Base-by-base conservation (phyloP, 2,329 filamentous ascomycete genomes). In the Hirsutella thompsonii region DNA sequence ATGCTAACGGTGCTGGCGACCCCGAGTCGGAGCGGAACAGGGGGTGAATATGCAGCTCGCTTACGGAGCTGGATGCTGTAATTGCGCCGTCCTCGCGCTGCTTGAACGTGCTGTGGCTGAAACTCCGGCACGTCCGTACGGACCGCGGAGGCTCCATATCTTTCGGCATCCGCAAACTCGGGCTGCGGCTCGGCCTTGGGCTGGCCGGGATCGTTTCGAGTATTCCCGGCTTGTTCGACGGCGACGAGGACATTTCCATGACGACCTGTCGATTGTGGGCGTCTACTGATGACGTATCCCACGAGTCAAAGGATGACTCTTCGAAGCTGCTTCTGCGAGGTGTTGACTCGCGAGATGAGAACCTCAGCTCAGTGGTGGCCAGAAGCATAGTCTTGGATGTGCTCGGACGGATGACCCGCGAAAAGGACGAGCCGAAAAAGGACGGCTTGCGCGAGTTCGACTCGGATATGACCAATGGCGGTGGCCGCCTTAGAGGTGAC, bases 21-120 rank as follows among this genome's bases (percentile, higher is more conserved):
- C 80, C 80, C 33, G 77, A 83, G 53, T 85, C 81, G 5, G 79
- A 79, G 44, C 83, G 72, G 64, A 89, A 88, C 3, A 89, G 69
- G 8, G 83, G 83, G 56, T 89, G 83, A 36, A 88, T 87, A 53
- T 87, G 76, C 3, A 77, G 68, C 55, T 88, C 81, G 51, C 69
- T 63, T 47, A 62, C 46, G 11, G 51, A 54, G 54, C 44, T 52
- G 8, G 44, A 48, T 16, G 48, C 40, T 13, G 51, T 49, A 20
- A 44, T 37, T 18, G 41, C 44, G 8, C 46, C 43, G 23, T 46
- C 46, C 44, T 63, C 58, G 18, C 57, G 56, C 8, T 53, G 51
- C 26, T 52, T 53, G 13, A 48, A 39, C 10, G 59, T 43, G 10
- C 59, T 51, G 5, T 72, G 68, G 49, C 70, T 75, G 53, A 66